Percentiles rank a stretch among this genome's conserved stretches.
Evolutionary conservation across 768 basidiomycete genomes (phyloP).

Genomic region (Cubamyces sp.): DNA sequence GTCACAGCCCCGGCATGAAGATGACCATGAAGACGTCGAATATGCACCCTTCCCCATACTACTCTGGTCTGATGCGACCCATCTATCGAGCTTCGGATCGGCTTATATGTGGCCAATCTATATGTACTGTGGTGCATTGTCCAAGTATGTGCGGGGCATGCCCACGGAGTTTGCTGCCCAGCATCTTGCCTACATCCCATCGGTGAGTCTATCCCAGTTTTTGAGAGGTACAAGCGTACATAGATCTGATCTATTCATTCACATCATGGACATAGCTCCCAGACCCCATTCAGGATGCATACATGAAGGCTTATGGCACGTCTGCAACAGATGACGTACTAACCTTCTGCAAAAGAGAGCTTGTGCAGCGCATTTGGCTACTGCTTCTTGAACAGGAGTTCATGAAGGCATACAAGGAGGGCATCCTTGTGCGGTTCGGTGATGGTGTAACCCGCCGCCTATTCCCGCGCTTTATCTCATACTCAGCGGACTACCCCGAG

Average conservation of each 20-base stretch:
- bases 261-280: conserved; percentile 35
- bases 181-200: conserved; percentile 50
- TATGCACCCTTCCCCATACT: conserved; percentile 22
- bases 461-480: conserved; percentile 36
- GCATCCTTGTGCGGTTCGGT: conserved; percentile 32
- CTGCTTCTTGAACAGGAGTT: conserved; percentile 32
- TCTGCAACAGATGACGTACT: conserved; percentile 27
- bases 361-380: conserved; percentile 38
- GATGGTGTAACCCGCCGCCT: conserved; percentile 35
- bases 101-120: conserved; percentile 46
- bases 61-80: conserved; percentile 35
- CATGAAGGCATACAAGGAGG: conserved; percentile 33
- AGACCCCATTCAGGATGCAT: conserved; percentile 38
- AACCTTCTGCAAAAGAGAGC: conserved; percentile 37
- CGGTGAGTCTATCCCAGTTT: conserved; percentile 31
- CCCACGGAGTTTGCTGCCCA: conserved; percentile 40
- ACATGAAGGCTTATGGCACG: conserved; percentile 19
- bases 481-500: conserved; percentile 42
- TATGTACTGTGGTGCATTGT: conserved; percentile 42
- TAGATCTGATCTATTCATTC: too few relatives aligned
- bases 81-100: conserved; percentile 33
- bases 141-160: conserved; percentile 42
- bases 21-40: conserved; percentile 2
- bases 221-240: neutral
- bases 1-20: conserved; percentile 3